Base-by-base conservation (phyloP, 1,139 yeast species). In the Saccharomyces pastorianus region DNA sequence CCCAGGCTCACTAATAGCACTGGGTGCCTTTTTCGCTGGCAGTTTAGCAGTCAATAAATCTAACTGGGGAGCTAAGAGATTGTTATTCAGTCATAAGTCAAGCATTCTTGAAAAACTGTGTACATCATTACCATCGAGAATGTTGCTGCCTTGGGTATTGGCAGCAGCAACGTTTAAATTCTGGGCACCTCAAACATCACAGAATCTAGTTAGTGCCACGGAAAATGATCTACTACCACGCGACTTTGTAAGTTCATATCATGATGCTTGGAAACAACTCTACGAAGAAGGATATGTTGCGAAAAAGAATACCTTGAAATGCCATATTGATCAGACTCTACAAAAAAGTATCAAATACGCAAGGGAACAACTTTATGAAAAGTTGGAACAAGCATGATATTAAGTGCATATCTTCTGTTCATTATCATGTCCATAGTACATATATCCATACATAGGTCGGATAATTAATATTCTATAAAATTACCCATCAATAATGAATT, bases 11-110 rank as follows among this genome's bases (percentile, higher is more conserved):
- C 54, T 62, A 9, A 23, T 61, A 5, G 57, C 66, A 3, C 51
- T 65, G 5, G 66, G 69, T 17, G 63, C 64, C 6, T 64, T 61
- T 47, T 61, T 58, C 47, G 53, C 60, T 7, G 69, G 70, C 5
- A 58, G 64, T 38, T 60, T 67, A 6, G 14, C 64, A 28, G 60
- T 60, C 27, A 64, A 62, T 47, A 61, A 51, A 31, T 49, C 51
- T 11, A 64, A 64, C 49, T 63, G 67, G 66, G 62, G 64, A n/a
- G 41, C 49, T 29, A 47, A 46, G 8, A 51, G 50, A 26, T 46
- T 56, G 11, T 2, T 53, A 14, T 46, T 53, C 23, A 47, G 52
- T 14, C 47, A 56, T 31, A 53, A 54, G 1, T 57, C 59, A 8
- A 51, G 61, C 4, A 13, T 59, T 2, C 14, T 59, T 26, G 59